phyloP scores from a whole-genome alignment of 2,329 filamentous ascomycete species.

The Harringtonia aguacate region DNA sequence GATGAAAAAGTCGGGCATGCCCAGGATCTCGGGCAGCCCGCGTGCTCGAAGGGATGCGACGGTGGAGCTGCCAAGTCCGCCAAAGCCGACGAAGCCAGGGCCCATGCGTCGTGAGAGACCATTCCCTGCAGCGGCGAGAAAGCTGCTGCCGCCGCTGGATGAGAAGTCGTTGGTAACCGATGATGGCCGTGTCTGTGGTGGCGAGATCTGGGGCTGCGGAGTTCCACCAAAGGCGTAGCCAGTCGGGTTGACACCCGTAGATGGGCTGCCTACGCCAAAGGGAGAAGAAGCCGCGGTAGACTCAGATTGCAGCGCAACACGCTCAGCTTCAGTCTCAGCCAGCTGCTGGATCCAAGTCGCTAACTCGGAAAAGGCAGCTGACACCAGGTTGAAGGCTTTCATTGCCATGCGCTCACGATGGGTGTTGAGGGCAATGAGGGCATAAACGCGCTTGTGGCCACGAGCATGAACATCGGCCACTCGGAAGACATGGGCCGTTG shows the following conservation, averaged over 20 bases:
- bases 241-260: constrained; percentile 20
- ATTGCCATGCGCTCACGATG: constrained; percentile 55
- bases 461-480: constrained; percentile 58
- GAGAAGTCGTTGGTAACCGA: constrained; percentile 19
- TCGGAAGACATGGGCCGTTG: constrained; percentile 60
- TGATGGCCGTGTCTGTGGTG: constrained; percentile 11
- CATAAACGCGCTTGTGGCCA: constrained; percentile 59
- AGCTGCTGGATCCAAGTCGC: constrained; percentile 56
- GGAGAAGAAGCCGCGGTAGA: constrained; percentile 23
- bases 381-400: constrained; percentile 54
- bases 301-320: constrained; percentile 28
- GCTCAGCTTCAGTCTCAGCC: constrained; percentile 52
- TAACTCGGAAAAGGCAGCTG: constrained; percentile 51
- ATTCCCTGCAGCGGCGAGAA: constrained; percentile 40
- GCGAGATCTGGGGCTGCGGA: constrained; percentile 13
- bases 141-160: constrained; percentile 37
- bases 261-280: constrained; percentile 18
- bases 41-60: constrained; percentile 44
- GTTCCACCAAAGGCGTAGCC: constrained; percentile 17
- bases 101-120: constrained; percentile 49
- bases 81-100: constrained; percentile 39
- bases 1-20: constrained; percentile 57
- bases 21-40: constrained; percentile 55
- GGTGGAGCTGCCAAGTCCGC: constrained; percentile 42
- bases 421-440: constrained; percentile 54